Conservation (phyloP, 2,329 filamentous ascomycete genomes). For the Neoscytalidium dimidiatum region DNA sequence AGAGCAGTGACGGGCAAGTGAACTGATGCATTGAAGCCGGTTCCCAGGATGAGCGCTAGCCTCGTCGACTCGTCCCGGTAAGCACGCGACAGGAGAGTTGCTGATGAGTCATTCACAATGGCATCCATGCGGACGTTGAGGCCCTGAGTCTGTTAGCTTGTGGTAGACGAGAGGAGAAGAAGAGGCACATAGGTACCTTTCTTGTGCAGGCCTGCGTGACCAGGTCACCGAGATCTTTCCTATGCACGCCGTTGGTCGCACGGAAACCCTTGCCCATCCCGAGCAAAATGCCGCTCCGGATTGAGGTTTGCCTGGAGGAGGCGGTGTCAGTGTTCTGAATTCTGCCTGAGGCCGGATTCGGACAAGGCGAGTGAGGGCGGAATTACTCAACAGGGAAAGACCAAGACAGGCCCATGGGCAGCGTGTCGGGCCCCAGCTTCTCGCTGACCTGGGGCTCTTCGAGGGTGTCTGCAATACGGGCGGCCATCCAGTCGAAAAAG, state of each 20-base stretch:
- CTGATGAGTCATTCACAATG: slow-evolving; percentile 65
- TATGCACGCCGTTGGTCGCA: slow-evolving; percentile 60
- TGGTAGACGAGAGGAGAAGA: slow-evolving; percentile 1
- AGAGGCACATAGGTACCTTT: slow-evolving; percentile 36
- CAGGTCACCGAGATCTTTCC: slow-evolving; percentile 60
- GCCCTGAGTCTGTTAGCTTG: slow-evolving; percentile 33
- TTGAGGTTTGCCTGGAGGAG: slow-evolving; percentile 55
- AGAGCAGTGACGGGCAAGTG: slow-evolving; percentile 60
- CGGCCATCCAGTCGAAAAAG: slow-evolving; percentile 70
- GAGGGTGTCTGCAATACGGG: slow-evolving; percentile 58
- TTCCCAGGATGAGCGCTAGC: slow-evolving; percentile 65
- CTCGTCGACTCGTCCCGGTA: slow-evolving; percentile 62
- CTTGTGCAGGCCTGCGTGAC: slow-evolving; percentile 60
- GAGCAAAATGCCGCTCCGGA: slow-evolving; percentile 57
- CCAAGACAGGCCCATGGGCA: slow-evolving; percentile 65
- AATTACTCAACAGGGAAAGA: slow-evolving; percentile 64
- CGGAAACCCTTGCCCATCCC: slow-evolving; percentile 68
- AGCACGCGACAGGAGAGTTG: slow-evolving; percentile 62
- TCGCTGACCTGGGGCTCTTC: slow-evolving; percentile 36
- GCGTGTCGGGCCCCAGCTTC: slow-evolving; percentile 25
- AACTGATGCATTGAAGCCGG: slow-evolving; percentile 65
- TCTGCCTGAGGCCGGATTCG: background rate
- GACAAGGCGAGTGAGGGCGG: background rate
- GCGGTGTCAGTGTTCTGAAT: background rate
- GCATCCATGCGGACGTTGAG: slow-evolving; percentile 62